A percentile compares a stretch with the other conserved stretches of the same genome.
Evolutionary conservation across 805 yeast species (phyloP).

Genomic region (Kodamaea leandrae): DNA sequence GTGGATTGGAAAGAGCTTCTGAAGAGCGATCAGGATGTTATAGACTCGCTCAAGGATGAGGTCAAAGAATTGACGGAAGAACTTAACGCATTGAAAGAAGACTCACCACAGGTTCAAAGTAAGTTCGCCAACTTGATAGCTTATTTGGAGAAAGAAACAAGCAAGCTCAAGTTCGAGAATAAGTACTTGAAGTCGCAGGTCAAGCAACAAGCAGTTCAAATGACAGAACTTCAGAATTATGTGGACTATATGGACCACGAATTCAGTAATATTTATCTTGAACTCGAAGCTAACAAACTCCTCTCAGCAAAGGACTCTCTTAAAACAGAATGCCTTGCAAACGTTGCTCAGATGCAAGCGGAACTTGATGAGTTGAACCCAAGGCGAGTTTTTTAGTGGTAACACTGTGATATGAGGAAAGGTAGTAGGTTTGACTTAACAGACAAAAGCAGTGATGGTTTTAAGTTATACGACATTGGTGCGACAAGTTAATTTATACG

Average conservation of each 20-base stretch:
- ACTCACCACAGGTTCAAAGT: constrained; percentile 8
- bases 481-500: no score
- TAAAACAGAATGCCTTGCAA: constrained; percentile 8
- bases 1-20: constrained; percentile 34
- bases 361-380: constrained; percentile 17
- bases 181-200: constrained; percentile 27
- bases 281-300: constrained; percentile 4
- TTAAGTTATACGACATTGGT: no score
- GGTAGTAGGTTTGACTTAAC: not conserved
- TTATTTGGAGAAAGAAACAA: constrained; percentile 32
- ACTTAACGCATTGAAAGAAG: constrained; percentile 16
- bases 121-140: constrained; percentile 25
- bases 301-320: constrained; percentile 3
- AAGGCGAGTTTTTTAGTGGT: not conserved
- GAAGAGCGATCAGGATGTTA: constrained; percentile 23
- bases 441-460: no score
- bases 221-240: constrained; percentile 24
- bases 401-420: not conserved
- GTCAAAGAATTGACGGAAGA: constrained; percentile 29
- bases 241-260: constrained; percentile 20
- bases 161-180: constrained; percentile 33
- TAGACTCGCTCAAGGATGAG: constrained; percentile 30
- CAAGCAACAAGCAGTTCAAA: constrained; percentile 17
- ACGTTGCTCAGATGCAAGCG: constrained; percentile 9
- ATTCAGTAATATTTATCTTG: constrained; percentile 5